Evolutionary conservation across 768 basidiomycete species (phyloP), one percentile per base, ranked within the genome.

Genomic region (Kwoniella newhampshirensis): DNA sequence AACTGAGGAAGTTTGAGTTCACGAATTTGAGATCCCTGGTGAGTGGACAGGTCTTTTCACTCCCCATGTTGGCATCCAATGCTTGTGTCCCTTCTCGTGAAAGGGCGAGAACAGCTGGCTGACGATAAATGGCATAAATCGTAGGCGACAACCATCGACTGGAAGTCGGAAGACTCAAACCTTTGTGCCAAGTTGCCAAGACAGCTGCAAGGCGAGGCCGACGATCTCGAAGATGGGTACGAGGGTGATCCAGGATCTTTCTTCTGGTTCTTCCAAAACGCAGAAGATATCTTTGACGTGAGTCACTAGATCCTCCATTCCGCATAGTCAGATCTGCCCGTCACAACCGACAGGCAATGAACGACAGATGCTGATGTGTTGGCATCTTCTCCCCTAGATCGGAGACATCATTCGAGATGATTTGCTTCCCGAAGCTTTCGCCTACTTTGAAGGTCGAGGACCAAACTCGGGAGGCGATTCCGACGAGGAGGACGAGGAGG

Each of bases 171-270:
- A 41, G 66, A 64, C 13, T 59, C 58, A 28, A 67, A 76, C 49
- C 62, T 76, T 6, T 54, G 49, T 54, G 45, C 53, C 39, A 66
- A 70, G 42, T 67, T 68, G 23, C 75, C 75, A 12, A 54, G 73
- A 30, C 37, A 55, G 17, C 30, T 46, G 7, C 51, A 53, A 12
- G 49, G 45, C 1, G 25, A 60, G 21, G 45, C 51, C 13, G 62
- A 56, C 11, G 57, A 46, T 28, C 55, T 49, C 18, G 59, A 60
- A 35, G 64, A 44, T 7, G 61, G 70, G 3, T 66, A 64, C 46
- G 70, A 76, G 8, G 75, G 73, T 13, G 74, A 76, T 57, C 41
- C 49, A 8, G 74, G 73, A n/a, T 67, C 64, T 5, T 76, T 75
- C 69, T 76, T 76, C 67, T 57, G 62, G 18, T 74, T 49, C 56